Evolutionary conservation across 192 early-diverging fungal genomes (phyloP).

Genomic region (Podila epigama): DNA sequence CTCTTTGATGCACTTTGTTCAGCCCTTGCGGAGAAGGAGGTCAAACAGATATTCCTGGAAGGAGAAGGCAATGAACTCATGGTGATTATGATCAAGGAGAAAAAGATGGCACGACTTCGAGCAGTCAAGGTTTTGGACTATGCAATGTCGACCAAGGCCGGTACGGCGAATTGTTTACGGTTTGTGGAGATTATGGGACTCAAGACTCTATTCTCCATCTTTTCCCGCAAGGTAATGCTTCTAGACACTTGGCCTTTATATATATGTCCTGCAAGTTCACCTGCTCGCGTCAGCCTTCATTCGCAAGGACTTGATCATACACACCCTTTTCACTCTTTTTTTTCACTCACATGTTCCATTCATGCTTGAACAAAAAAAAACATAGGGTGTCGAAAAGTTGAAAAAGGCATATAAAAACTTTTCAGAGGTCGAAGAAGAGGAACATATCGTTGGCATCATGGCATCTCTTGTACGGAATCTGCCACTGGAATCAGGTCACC

Average conservation of each 20-base stretch:
- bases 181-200: conserved; percentile 88
- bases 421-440: conserved; percentile 86
- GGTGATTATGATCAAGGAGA: conserved; percentile 90
- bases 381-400: conserved; percentile 73
- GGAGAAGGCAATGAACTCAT: conserved; percentile 92
- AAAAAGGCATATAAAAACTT: conserved; percentile 81
- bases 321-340: neutral
- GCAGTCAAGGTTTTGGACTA: conserved; percentile 90
- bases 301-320: neutral
- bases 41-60: conserved; percentile 79
- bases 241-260: no score
- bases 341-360: no score
- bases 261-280: no score
- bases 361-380: no score
- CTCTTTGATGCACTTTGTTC: conserved; percentile 85
- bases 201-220: conserved; percentile 84
- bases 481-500: conserved; percentile 60
- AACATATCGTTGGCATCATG: conserved; percentile 87
- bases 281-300: no score
- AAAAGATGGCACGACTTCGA: conserved; percentile 78
- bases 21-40: conserved; percentile 68
- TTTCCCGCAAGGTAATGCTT: conserved; percentile 81
- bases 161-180: conserved; percentile 62
- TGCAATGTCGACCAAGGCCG: conserved; percentile 65
- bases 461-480: conserved; percentile 79